Conservation (phyloP, 2,329 filamentous ascomycete genomes). For the Eurotiales sp. region DNA sequence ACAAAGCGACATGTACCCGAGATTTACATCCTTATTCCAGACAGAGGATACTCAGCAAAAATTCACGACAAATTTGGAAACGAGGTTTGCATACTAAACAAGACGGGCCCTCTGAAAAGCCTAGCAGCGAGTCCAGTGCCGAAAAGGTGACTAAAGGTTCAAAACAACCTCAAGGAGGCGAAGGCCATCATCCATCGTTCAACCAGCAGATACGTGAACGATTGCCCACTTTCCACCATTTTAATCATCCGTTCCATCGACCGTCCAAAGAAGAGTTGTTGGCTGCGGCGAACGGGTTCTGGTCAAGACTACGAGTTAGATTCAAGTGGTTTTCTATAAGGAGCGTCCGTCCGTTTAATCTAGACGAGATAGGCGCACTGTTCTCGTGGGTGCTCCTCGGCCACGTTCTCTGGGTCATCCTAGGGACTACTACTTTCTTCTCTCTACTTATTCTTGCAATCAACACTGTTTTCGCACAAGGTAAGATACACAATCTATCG, state of each 20-base stretch:
- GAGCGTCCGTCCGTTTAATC: conserved; percentile 89
- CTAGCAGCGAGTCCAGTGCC: conserved; percentile 18
- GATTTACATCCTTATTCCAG: conserved; percentile 19
- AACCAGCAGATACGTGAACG: conserved; percentile 53
- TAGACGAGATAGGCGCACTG: conserved; percentile 93
- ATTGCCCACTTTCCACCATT: conserved; percentile 67
- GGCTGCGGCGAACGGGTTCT: conserved; percentile 86
- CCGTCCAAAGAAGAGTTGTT: conserved; percentile 92
- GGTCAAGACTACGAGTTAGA: conserved; percentile 80
- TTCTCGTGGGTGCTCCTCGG: conserved; percentile 93
- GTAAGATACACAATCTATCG: conserved; percentile 44
- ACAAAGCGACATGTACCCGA: conserved; percentile 25
- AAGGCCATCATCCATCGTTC: conserved; percentile 16
- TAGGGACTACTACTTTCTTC: conserved; percentile 96
- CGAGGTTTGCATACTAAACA: conserved; percentile 30
- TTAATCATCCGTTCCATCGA: conserved; percentile 61
- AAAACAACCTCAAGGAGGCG: conserved; percentile 12
- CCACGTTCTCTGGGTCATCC: conserved; percentile 90
- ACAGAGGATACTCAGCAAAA: conserved; percentile 16
- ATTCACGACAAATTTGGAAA: conserved; percentile 24
- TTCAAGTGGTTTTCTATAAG: conserved; percentile 98
- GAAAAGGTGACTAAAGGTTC: not conserved
- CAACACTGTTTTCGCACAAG: conserved; percentile 95
- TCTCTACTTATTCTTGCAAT: conserved; percentile 85
- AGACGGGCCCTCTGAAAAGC: conserved; percentile 16